A percentile compares a stretch with the other conserved stretches of the same genome.
Conservation (phyloP, 2,329 filamentous ascomycete species). For the Colletotrichum camelliae region DNA sequence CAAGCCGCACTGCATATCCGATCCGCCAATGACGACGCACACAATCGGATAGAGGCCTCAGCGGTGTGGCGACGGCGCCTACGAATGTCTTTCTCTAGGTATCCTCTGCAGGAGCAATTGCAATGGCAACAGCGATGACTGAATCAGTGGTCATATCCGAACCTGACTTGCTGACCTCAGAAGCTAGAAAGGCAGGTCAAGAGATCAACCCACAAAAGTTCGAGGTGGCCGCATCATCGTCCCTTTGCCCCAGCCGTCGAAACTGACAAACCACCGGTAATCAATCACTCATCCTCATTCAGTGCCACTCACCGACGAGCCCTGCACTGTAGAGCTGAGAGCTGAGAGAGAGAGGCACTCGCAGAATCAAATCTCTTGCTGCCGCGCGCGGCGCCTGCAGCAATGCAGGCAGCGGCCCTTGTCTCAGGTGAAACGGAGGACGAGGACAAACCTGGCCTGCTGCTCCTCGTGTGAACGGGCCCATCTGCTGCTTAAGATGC, state of each 20-base stretch:
- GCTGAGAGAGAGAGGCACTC: no score
- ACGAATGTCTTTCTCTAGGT: background rate
- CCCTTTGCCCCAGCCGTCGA: background rate
- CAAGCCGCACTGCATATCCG: background rate
- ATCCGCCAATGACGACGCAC: background rate
- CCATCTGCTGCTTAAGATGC: background rate
- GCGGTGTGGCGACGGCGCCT: background rate
- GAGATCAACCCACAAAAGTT: background rate
- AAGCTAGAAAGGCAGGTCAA: background rate
- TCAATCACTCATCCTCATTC: background rate
- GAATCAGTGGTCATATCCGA: background rate
- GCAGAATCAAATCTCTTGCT: background rate
- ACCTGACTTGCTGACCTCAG: background rate
- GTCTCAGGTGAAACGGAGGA: constrained; percentile 19
- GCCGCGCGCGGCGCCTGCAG: constrained; percentile 13
- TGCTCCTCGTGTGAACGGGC: background rate
- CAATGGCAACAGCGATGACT: background rate
- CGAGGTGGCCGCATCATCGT: background rate
- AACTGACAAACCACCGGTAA: background rate
- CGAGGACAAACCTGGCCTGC: constrained; percentile 1
- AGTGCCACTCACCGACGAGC: background rate
- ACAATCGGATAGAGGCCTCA: background rate
- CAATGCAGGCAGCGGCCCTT: constrained; percentile 10
- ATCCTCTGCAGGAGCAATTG: background rate
- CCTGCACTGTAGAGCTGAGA: background rate